Percentiles rank a stretch among this genome's conserved stretches.
Evolutionary conservation across 2,329 filamentous ascomycete genomes (phyloP).

Genomic region (Plectosphaerella cucumerina): DNA sequence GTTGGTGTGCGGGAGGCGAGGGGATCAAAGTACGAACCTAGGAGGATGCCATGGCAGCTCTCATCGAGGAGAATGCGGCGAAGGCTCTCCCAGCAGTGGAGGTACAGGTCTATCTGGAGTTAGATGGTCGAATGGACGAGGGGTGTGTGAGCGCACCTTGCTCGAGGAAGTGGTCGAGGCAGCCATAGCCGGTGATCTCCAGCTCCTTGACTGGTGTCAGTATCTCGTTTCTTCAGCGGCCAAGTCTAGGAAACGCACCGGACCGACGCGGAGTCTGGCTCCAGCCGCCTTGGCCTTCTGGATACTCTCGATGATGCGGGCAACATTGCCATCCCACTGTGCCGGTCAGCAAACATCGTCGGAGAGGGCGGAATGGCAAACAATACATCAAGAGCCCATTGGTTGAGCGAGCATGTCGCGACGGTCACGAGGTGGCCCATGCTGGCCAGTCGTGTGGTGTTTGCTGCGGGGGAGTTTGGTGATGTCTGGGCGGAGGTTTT

Average conservation of each 20-base stretch:
- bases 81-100: conserved; percentile 61
- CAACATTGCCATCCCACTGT: conserved; percentile 47
- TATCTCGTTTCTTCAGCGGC: background rate
- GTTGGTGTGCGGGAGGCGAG: no score
- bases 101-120: conserved; percentile 22
- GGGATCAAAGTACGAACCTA: conserved; percentile 22
- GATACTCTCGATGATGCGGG: conserved; percentile 59
- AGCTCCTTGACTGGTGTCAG: conserved; percentile 29
- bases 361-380: background rate
- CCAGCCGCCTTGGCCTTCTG: conserved; percentile 26
- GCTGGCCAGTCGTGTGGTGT: no score
- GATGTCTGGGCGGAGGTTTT: no score
- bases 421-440: conserved; percentile 23
- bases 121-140: no score
- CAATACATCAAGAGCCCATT: conserved; percentile 47
- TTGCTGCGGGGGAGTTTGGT: no score
- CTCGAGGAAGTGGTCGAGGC: conserved; percentile 64
- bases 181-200: conserved; percentile 57
- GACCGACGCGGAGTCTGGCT: conserved; percentile 56
- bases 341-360: background rate
- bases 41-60: conserved; percentile 59
- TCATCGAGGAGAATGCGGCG: conserved; percentile 55
- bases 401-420: conserved; percentile 31
- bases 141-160: conserved; percentile 34
- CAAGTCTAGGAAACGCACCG: conserved; percentile 24